Conservation (phyloP, 1,284 basidiomycete species). For the Somion occarium region DNA sequence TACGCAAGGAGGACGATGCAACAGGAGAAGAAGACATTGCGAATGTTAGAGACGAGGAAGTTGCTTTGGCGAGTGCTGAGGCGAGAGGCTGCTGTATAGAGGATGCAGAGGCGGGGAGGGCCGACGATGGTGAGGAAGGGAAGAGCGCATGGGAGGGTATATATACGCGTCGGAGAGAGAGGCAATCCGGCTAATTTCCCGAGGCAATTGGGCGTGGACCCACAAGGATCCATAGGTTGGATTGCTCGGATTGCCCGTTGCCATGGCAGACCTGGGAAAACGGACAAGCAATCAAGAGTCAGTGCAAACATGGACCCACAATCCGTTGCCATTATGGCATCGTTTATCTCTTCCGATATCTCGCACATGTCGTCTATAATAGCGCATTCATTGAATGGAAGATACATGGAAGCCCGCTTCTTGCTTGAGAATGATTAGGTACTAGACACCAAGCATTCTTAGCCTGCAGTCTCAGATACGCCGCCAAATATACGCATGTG, state of each 20-base stretch:
- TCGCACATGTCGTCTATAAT: no score
- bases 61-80: not conserved
- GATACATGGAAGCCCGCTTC: no score
- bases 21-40: not conserved
- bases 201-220: conserved; percentile 1
- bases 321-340: not conserved
- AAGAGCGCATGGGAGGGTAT: not conserved
- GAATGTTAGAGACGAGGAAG: not conserved
- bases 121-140: not conserved
- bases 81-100: not conserved
- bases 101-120: not conserved
- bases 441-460: no score
- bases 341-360: no score
- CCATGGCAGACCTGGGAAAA: not conserved
- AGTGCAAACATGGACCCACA: not conserved
- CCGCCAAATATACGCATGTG: no score
- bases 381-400: no score
- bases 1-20: not conserved
- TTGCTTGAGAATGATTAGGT: no score
- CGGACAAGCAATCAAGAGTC: not conserved
- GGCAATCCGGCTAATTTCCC: not conserved
- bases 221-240: not conserved
- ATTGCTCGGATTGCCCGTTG: not conserved
- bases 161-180: not conserved
- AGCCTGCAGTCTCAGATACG: no score